Evolutionary conservation across 2,329 filamentous ascomycete genomes (phyloP).

Genomic region (Alternaria angustiovoidea): DNA sequence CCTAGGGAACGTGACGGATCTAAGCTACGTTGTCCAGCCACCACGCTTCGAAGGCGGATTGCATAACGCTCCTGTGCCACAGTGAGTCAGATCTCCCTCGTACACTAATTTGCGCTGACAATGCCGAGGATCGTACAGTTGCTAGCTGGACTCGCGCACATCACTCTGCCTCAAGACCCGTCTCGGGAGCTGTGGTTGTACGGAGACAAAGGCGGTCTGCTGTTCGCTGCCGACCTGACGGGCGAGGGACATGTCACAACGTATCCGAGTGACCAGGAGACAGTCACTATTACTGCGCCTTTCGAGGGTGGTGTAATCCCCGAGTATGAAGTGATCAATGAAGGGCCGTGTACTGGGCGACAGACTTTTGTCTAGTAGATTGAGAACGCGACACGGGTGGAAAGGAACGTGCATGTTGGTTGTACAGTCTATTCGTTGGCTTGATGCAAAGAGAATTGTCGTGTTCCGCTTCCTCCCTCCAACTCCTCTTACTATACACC

Average conservation of each 20-base stretch:
- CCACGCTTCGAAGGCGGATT: slow-evolving; percentile 45
- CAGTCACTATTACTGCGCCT: slow-evolving; percentile 38
- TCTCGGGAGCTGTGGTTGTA: slow-evolving; percentile 40
- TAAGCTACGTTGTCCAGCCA: slow-evolving; percentile 43
- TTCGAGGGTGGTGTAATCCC: slow-evolving; percentile 37
- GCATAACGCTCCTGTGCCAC: slow-evolving; percentile 45
- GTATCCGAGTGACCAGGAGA: slow-evolving; percentile 45
- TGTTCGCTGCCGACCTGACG: slow-evolving; percentile 44
- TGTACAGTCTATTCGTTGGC: slow-evolving; percentile 35
- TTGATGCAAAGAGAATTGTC: slow-evolving; percentile 21
- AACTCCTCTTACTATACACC: slow-evolving; percentile 12
- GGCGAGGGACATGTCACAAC: slow-evolving; percentile 43
- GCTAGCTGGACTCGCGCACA: slow-evolving; percentile 43
- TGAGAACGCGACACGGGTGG: not conserved
- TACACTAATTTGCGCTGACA: not conserved
- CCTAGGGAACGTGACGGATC: slow-evolving; percentile 33
- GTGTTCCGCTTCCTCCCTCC: slow-evolving; percentile 15
- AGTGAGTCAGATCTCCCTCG: slow-evolving; percentile 16
- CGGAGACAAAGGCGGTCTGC: slow-evolving; percentile 42
- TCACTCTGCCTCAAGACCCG: slow-evolving; percentile 39
- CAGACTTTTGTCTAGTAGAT: slow-evolving; percentile 17
- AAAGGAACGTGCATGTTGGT: slow-evolving; percentile 16
- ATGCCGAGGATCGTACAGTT: slow-evolving; percentile 36
- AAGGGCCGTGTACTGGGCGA: slow-evolving; percentile 21
- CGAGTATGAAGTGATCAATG: slow-evolving; percentile 25